Conservation (phyloP, 2,329 filamentous ascomycete genomes). For the Samsoniella hepiali region DNA sequence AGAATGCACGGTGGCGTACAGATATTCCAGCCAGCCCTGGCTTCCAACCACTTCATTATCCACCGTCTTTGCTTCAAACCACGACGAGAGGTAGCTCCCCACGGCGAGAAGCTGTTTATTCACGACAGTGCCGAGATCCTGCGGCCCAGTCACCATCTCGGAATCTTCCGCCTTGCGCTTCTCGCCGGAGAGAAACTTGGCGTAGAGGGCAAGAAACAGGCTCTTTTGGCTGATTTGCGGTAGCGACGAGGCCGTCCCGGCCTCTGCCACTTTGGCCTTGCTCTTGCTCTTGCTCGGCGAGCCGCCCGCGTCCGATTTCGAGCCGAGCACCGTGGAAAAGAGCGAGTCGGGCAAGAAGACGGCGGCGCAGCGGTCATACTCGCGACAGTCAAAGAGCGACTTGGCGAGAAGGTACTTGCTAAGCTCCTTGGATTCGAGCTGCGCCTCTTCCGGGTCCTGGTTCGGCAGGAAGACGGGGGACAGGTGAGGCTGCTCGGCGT, state of each 20-base stretch:
- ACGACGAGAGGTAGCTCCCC: slow-evolving; percentile 71
- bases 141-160: slow-evolving; percentile 93
- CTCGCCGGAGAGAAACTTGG: slow-evolving; percentile 89
- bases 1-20: slow-evolving; percentile 41
- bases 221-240: slow-evolving; percentile 80
- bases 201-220: slow-evolving; percentile 86
- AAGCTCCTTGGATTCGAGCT: slow-evolving; percentile 73
- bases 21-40: slow-evolving; percentile 91
- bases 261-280: slow-evolving; percentile 26
- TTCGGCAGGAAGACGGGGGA: slow-evolving; percentile 52
- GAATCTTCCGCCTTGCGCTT: slow-evolving; percentile 95
- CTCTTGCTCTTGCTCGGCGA: slow-evolving; percentile 62
- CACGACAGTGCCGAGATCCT: slow-evolving; percentile 76
- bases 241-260: slow-evolving; percentile 31
- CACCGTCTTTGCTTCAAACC: slow-evolving; percentile 65
- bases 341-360: slow-evolving; percentile 82
- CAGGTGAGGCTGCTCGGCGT: slow-evolving; percentile 37
- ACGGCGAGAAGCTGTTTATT: slow-evolving; percentile 83
- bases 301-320: slow-evolving; percentile 41
- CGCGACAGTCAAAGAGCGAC: slow-evolving; percentile 89
- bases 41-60: slow-evolving; percentile 59
- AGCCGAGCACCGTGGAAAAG: slow-evolving; percentile 61
- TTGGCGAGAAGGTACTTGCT: slow-evolving; percentile 87
- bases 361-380: slow-evolving; percentile 89
- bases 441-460: slow-evolving; percentile 67